phyloP scores from a whole-genome alignment of 2,329 filamentous ascomycete species.

The Hypoxylon sp. region DNA sequence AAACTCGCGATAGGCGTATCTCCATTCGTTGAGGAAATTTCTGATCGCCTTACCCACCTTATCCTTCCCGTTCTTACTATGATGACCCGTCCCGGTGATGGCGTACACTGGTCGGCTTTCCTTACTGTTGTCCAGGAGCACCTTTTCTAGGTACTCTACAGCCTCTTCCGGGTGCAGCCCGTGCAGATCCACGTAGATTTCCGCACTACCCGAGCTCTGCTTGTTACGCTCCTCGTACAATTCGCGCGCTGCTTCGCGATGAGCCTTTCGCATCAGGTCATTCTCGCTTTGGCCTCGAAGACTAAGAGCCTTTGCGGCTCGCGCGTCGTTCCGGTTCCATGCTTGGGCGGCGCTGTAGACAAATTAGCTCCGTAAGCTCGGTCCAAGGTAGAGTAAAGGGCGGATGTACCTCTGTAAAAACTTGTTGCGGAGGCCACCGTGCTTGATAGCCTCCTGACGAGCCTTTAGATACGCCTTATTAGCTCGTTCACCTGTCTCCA shows the following conservation, averaged over 20 bases:
- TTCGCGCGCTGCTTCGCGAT: conserved; percentile 89
- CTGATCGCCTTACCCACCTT: conserved; percentile 96
- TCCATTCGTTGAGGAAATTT: conserved; percentile 91
- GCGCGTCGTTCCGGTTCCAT: conserved; percentile 97
- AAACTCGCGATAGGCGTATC: conserved; percentile 95
- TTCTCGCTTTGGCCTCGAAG: conserved; percentile 96
- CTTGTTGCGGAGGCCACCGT: conserved; percentile 94
- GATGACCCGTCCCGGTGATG: conserved; percentile 95
- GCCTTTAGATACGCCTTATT: conserved; percentile 97
- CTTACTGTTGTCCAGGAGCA: conserved; percentile 81
- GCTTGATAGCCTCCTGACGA: conserved; percentile 94
- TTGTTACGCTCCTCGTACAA: conserved; percentile 95
- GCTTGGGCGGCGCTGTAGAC: conserved; percentile 84
- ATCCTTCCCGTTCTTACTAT: conserved; percentile 98
- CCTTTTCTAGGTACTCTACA: conserved; percentile 89
- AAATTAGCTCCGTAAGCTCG: conserved; percentile 20
- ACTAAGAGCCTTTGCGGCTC: conserved; percentile 93
- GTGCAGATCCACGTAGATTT: conserved; percentile 95
- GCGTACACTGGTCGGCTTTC: conserved; percentile 84
- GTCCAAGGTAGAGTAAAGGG: neutral
- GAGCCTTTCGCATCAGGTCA: conserved; percentile 94
- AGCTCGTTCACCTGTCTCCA: conserved; percentile 88
- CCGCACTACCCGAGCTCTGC: conserved; percentile 63
- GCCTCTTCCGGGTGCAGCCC: conserved; percentile 99
- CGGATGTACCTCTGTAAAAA: conserved; percentile 84